Evolutionary conservation across 768 basidiomycete species (phyloP), one percentile per base, ranked within the genome.

Genomic region (Psilocybe sp.): DNA sequence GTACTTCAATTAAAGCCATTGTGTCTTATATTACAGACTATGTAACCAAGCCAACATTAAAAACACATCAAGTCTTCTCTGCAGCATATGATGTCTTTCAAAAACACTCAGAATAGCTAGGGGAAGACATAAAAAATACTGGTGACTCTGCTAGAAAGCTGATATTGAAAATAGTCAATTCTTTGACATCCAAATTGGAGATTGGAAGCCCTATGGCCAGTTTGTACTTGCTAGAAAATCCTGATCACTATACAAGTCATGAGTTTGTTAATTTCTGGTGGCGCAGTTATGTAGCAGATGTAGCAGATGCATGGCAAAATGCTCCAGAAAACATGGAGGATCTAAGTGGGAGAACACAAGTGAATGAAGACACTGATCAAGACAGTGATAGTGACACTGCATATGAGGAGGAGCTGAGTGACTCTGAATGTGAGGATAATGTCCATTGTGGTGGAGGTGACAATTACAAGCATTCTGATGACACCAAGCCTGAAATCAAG

Each of bases 1-100:
- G 74, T 0, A 75, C 74, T 4, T 59, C 68, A 1, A 62, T 76
- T 1, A 72, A 74, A 45, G 63, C 69, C 13, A 60, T 72, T 2
- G 50, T 74, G 0, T 56, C 64, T 18, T 75, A 75, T 59, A 61
- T 74, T 0, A 63, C 73, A 3, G 72, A 78, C 33, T 78, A 78
- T 55, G 63, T 77, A 1, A 74, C 71, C 0, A 78, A 78, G 52
- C 40, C 60, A 0, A 38, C 57, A 1, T 51, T 78, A 9, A 77
- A 74, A 38, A 72, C 69, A 1, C 62, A 72, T 55, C 58, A 57
- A 12, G 61, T 73, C 16, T 74, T 76, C 58, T 61, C 72, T 1
- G 49, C 65, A 7, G 53, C 69, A 0, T 49, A 52, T 11, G 47
- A 59, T 9, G 49, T 69, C 0, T 63, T 67, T 40, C 51, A 60